phyloP scores from a whole-genome alignment of 2,329 filamentous ascomycete species.

The Pseudodiploospora longispora region DNA sequence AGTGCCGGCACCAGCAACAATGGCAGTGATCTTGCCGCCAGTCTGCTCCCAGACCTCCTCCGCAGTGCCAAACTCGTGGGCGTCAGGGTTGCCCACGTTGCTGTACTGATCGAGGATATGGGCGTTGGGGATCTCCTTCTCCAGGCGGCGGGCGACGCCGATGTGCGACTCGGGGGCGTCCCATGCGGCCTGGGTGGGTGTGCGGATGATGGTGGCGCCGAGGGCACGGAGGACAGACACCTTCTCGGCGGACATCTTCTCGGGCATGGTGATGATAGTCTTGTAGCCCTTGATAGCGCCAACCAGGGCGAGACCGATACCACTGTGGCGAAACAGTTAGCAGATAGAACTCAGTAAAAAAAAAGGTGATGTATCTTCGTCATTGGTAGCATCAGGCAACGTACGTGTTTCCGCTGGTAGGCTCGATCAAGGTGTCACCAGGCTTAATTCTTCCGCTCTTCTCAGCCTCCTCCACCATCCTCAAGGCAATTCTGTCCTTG shows the following conservation, averaged over 20 bases:
- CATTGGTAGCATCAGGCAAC: constrained; percentile 16
- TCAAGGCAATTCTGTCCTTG: constrained; percentile 89
- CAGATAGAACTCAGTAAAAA: neutral
- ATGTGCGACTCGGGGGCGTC: constrained; percentile 96
- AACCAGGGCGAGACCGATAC: constrained; percentile 89
- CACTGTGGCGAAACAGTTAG: constrained; percentile 35
- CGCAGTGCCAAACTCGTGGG: constrained; percentile 89
- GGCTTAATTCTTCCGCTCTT: constrained; percentile 88
- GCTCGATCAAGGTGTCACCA: constrained; percentile 94
- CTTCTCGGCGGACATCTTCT: constrained; percentile 99
- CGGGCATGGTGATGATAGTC: constrained; percentile 95
- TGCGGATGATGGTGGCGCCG: constrained; percentile 94
- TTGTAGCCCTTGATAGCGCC: constrained; percentile 96
- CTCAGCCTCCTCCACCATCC: constrained; percentile 97
- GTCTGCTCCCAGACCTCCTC: constrained; percentile 96
- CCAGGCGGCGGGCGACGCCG: constrained; percentile 78
- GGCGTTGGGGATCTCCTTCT: constrained; percentile 94
- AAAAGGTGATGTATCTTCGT: no score
- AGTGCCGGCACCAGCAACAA: constrained; percentile 89
- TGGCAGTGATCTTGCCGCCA: constrained; percentile 67
- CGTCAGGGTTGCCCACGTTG: constrained; percentile 84
- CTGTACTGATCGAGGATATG: constrained; percentile 96
- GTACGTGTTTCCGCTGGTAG: constrained; percentile 89
- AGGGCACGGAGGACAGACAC: constrained; percentile 89
- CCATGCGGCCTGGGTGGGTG: constrained; percentile 89